A percentile compares a stretch with the other conserved stretches of the same genome.
phyloP scores from a whole-genome alignment of 106 monocot species.

The Iris macrosiphon region DNA sequence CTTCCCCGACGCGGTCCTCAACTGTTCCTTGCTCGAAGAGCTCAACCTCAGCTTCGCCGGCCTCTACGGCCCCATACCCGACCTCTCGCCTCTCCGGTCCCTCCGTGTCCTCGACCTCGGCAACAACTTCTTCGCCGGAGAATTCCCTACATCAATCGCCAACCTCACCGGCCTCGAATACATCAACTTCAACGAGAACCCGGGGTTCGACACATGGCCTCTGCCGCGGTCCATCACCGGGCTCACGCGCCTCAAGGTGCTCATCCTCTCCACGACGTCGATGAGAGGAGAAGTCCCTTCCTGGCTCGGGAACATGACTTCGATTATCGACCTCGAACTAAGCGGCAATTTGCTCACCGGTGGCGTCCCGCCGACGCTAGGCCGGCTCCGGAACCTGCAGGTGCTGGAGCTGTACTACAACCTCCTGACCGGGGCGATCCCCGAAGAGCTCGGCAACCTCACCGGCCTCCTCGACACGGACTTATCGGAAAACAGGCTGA shows the following conservation, averaged over 20 bases:
- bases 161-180: constrained; percentile 68
- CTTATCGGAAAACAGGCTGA: constrained; percentile 64
- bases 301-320: constrained; percentile 97
- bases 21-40: constrained; percentile 60
- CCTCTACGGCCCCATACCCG: constrained; percentile 54
- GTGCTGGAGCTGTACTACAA: constrained; percentile 91
- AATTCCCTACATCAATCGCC: constrained; percentile 57
- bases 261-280: constrained; percentile 79
- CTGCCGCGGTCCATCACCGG: constrained; percentile 44
- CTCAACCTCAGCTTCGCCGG: constrained; percentile 56
- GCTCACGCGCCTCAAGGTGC: constrained; percentile 39
- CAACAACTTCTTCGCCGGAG: constrained; percentile 66
- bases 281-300: constrained; percentile 63
- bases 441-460: constrained; percentile 75
- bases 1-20: constrained; percentile 54
- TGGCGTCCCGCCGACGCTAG: constrained; percentile 57
- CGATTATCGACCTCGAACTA: constrained; percentile 71
- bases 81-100: constrained; percentile 47
- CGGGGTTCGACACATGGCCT: constrained; percentile 53
- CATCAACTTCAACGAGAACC: constrained; percentile 78
- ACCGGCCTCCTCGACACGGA: constrained; percentile 61
- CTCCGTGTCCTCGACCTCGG: constrained; percentile 64
- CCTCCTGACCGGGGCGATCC: constrained; percentile 50
- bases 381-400: constrained; percentile 54
- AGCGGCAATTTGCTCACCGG: constrained; percentile 70